A percentile compares a stretch with the other conserved stretches of the same genome.
Conservation (phyloP, 2,329 filamentous ascomycete species). For the Hirsutella minnesotensis region DNA sequence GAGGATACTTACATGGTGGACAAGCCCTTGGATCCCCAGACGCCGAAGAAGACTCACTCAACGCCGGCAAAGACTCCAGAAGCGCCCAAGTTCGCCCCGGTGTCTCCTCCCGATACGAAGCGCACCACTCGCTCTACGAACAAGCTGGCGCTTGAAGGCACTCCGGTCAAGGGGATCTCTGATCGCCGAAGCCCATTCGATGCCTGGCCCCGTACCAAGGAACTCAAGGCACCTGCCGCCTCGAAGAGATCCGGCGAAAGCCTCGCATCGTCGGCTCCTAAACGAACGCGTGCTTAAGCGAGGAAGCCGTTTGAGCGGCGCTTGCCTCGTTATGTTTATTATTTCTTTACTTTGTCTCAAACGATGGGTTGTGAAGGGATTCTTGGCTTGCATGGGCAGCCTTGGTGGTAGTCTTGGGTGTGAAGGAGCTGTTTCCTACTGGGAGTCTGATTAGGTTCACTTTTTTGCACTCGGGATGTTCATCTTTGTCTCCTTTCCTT, state of each 20-base stretch:
- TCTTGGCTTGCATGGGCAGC: neutral
- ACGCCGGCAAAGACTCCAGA: constrained; percentile 33
- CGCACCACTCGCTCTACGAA: constrained; percentile 46
- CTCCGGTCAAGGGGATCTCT: constrained; percentile 26
- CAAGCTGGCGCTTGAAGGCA: constrained; percentile 31
- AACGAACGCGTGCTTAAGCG: constrained; percentile 23
- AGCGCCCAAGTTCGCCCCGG: constrained; percentile 42
- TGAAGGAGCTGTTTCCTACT: neutral
- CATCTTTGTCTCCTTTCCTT: constrained; percentile 3
- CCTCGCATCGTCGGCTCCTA: constrained; percentile 17
- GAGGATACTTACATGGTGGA: constrained; percentile 30
- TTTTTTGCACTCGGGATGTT: constrained; percentile 3
- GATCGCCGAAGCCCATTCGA: constrained; percentile 48
- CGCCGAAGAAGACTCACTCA: constrained; percentile 22
- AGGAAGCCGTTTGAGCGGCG: neutral
- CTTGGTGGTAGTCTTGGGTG: neutral
- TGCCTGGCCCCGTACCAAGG: constrained; percentile 56
- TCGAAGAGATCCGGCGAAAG: constrained; percentile 28
- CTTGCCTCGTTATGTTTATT: constrained; percentile 1
- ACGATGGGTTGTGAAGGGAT: neutral
- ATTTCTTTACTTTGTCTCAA: neutral
- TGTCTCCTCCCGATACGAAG: constrained; percentile 50
- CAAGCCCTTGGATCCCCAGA: constrained; percentile 15
- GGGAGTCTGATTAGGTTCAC: neutral
- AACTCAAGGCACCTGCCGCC: constrained; percentile 26